Conservation (phyloP, 2,329 filamentous ascomycete species). For the Bipolaris zeicola region DNA sequence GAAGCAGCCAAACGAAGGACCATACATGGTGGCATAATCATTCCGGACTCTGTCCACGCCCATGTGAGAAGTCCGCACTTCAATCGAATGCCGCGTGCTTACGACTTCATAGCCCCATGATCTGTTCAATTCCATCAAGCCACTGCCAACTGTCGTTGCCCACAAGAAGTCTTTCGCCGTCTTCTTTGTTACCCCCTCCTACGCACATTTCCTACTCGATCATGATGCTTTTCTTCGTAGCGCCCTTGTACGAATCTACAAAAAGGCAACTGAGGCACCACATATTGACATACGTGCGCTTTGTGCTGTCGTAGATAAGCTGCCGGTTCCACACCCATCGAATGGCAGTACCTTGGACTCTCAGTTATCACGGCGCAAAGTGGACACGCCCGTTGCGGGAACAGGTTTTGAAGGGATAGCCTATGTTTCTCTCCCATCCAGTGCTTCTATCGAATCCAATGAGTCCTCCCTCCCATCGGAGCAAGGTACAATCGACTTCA, state of each 20-base stretch:
- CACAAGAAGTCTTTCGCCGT: constrained; percentile 28
- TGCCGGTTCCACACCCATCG: constrained; percentile 32
- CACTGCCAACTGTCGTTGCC: constrained; percentile 10
- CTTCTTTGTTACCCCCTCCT: constrained; percentile 42
- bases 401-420: constrained; percentile 44
- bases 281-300: constrained; percentile 25
- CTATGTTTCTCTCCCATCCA: constrained; percentile 29
- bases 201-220: constrained; percentile 39
- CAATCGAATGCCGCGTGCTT: constrained; percentile 3
- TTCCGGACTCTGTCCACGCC: constrained; percentile 31
- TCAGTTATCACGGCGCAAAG: constrained; percentile 1
- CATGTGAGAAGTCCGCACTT: constrained; percentile 22
- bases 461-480: constrained; percentile 10
- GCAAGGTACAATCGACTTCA: constrained; percentile 36
- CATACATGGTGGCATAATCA: constrained; percentile 34
- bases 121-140: constrained; percentile 31
- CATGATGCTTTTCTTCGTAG: constrained; percentile 33
- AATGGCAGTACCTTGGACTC: not conserved
- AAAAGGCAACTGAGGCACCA: not conserved
- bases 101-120: constrained; percentile 27
- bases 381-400: constrained; percentile 23
- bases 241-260: constrained; percentile 31
- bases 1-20: not conserved
- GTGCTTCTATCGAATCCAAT: constrained; percentile 17
- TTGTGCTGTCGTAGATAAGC: constrained; percentile 47